Base-by-base conservation (phyloP, 495 filamentous ascomycete genomes). In the Neurospora tetraspora region DNA sequence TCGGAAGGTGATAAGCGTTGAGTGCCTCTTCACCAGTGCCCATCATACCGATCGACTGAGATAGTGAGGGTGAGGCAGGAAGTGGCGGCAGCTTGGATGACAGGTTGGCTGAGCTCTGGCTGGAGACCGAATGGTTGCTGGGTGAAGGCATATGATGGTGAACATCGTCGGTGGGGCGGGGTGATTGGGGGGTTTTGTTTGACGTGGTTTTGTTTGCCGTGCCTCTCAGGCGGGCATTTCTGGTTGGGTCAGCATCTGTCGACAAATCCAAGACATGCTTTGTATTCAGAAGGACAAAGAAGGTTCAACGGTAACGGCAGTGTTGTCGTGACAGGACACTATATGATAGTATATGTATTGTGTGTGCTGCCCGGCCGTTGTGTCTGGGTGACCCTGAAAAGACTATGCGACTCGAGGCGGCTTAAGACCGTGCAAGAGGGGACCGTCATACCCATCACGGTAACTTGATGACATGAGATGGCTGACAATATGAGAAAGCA, bases 51-150 rank as follows among this genome's bases (percentile, higher is more conserved):
- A 79, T 78, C 34, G 80, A 73, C 71, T 80, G 78, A n/a, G 81
- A 74, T 8, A 79, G 76, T 20, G 81, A 77, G 14, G 81, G 80
- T 36, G 80, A 81, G 34, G 77, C 75, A 59, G 90, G 86, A 71
- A 90, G 81, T 68, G 88, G 85, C 73, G 85, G 85, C 43, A 86
- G 80, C 77, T 85, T 84, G 59, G 85, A 83, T 68, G 86, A 84
- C 71, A 86, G 77, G 71, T 76, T 85, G 70, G 84, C 80, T 68
- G 85, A 81, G 31, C 81, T 82, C 73, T 86, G 83, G 79, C 85
- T 86, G 38, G 76, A 78, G 74, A 82, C 81, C 23, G 82, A 80
- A 61, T 81, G 76, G 68, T 78, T 78, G 80, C 83, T 80, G 82
- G 88, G 81, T 65, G 81, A 82, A 68, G 73, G 74, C 68, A 82